Percentiles rank a stretch among this genome's conserved stretches.
These are phyloP conservation scores for Oleoguttula mirabilis DNA, from an alignment of 495 filamentous ascomycete species.

Conservation along the genomic window DNA sequence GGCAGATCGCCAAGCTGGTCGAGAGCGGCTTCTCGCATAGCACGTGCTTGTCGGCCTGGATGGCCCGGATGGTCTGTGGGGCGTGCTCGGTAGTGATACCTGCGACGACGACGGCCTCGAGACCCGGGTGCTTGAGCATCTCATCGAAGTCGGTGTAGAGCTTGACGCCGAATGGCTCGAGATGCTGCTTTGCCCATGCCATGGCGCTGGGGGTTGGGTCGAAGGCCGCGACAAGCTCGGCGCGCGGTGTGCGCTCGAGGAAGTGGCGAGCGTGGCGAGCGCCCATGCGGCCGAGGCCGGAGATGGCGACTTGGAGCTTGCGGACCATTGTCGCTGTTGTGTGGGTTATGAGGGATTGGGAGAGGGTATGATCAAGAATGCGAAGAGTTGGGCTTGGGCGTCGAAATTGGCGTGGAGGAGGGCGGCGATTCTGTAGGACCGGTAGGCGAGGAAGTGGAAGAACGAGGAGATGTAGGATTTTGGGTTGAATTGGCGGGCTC, in stretches of 20 bases:
- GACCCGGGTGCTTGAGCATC: constrained; percentile 31
- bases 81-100: constrained; percentile 34
- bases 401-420: too few species aligned
- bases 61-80: constrained; percentile 30
- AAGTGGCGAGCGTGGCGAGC: constrained; percentile 31
- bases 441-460: not conserved
- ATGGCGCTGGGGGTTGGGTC: constrained; percentile 26
- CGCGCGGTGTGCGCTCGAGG: constrained; percentile 29
- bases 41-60: constrained; percentile 30
- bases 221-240: constrained; percentile 31
- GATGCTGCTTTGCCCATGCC: constrained; percentile 27
- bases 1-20: constrained; percentile 24
- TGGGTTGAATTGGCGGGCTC: not conserved
- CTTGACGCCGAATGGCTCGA: constrained; percentile 26
- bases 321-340: constrained; percentile 4
- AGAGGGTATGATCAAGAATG: not conserved
- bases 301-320: constrained; percentile 30
- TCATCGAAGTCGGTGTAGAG: constrained; percentile 32
- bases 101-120: constrained; percentile 31
- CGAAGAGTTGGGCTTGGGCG: not conserved
- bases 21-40: constrained; percentile 36
- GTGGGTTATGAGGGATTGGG: not conserved
- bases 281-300: constrained; percentile 36
- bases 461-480: not conserved
- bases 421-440: too few species aligned